Base-by-base conservation (phyloP, 2,329 filamentous ascomycete genomes). In the Chaetomium globosum region DNA sequence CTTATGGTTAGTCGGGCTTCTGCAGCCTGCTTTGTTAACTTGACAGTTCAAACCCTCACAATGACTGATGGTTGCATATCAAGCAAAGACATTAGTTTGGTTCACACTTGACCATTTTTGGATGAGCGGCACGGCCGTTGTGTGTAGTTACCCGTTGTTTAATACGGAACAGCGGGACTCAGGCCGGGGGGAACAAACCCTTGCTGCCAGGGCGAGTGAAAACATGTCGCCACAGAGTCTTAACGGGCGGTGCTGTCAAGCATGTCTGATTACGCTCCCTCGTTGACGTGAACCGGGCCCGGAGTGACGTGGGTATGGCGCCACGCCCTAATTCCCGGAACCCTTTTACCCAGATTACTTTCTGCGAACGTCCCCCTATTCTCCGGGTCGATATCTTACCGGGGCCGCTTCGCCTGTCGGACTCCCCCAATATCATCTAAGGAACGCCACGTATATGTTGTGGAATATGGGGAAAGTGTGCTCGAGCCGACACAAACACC, bases 331-430 rank as follows among this genome's bases (percentile, higher is more conserved):
- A 48, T 49, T 19, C 19, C 57, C 65, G 65, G 67, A 39, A 66
- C 65, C 66, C 49, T 39, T 70, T 69, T 68, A 69, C 57, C 69
- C 69, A 69, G 49, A 69, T 70, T 70, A 28, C 31, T 9, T 16
- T 43, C 21, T n/a, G 13, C 13, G 21, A 49, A 12, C 31, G 28
- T 16, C 26, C 8, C 16, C 7, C n/a, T 30, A 28, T 30, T 48
- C 19, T 31, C 26, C 23, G 36, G 16, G 23, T 36, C 13, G 3
- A 56, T 55, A 43, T 2, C 19, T 30, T 9, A 28, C 39, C 26
- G 8, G 39, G 21, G 8, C 55, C 19, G 31, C 39, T 31, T 30
- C 26, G 28, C 28, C 7, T 13, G 21, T 49, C 56, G 56, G 56
- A 59, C 56, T 59, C 49, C 56, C 39, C 56, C 56, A 59, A 59